Evolutionary conservation across 2,329 filamentous ascomycete genomes (phyloP), one percentile per base, ranked within the genome.

Genomic region (Microcera coccophila): DNA sequence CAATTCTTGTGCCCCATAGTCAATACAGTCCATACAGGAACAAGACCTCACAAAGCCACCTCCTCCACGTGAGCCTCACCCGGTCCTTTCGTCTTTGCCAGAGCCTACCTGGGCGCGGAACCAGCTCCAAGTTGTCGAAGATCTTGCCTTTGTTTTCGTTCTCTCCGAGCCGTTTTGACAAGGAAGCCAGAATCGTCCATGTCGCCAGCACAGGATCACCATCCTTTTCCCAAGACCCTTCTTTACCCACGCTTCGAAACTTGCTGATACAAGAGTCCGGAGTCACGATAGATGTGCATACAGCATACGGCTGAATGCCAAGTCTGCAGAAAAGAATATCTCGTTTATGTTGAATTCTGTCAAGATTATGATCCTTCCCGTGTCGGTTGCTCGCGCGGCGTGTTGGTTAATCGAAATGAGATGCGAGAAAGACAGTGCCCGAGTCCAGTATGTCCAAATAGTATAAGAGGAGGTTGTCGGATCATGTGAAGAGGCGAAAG

Each of bases 401-500:
- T 64, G 47, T 48, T 47, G 29, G 57, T 69, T 35, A 52, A 63
- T 45, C 60, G 60, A 36, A 61, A 68, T 54, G 65, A 67, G 26
- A 79, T 79, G 75, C 63, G 66, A 49, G 70, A 78, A 48, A 73
- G 75, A 36, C 68, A 68, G 50, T 81, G 77, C 47, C 76, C 76
- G n/a, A 81, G 77, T 52, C 75, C 73, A 12, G 72, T 79, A 43
- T 81, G 78, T 50, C 78, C 77, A 36, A 79, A 79, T 62, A 78
- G 75, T 58, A 62, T 75, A 44, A 73, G 70, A 36, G 77, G 77
- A 17, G 76, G 76, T 31, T 81, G 77, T 52, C 60, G 56, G 48
- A 68, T 80, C 47, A 81, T 76, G 65, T 81, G 64, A 73, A 43
- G 42, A 35, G 34, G 39, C 28, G 33, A 38, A 32, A 32, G 37